phyloP scores from a whole-genome alignment of 2,329 filamentous ascomycete species.

The Sclerotinia minor region DNA sequence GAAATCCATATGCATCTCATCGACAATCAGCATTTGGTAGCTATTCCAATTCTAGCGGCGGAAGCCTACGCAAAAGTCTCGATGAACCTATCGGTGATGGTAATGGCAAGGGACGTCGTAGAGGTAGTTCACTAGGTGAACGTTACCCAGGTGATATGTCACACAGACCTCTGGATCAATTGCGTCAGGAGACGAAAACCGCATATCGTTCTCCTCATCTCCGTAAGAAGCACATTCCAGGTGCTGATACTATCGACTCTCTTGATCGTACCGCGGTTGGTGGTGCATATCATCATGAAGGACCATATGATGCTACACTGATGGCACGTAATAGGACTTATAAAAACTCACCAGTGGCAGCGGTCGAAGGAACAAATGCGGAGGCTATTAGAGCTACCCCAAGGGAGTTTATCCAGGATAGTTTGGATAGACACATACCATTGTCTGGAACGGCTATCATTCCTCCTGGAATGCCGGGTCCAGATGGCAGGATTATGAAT shows the following conservation, averaged over 20 bases:
- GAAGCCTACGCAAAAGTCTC: constrained; percentile 28
- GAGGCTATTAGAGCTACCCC: constrained; percentile 83
- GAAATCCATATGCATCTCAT: constrained; percentile 45
- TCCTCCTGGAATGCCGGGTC: constrained; percentile 70
- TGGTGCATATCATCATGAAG: constrained; percentile 79
- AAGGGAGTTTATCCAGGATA: constrained; percentile 71
- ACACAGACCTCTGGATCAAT: constrained; percentile 65
- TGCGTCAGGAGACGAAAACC: constrained; percentile 61
- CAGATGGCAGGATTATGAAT: constrained; percentile 67
- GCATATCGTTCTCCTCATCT: constrained; percentile 69
- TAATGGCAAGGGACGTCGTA: constrained; percentile 41
- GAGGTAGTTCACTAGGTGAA: constrained; percentile 55
- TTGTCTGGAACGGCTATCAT: constrained; percentile 76
- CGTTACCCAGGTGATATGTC: constrained; percentile 65
- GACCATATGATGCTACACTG: constrained; percentile 83
- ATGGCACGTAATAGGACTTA: constrained; percentile 69
- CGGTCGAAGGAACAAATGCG: constrained; percentile 69
- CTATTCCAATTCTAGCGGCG: constrained; percentile 31
- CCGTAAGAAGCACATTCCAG: constrained; percentile 63
- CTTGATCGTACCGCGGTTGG: constrained; percentile 67
- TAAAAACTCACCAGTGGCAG: constrained; percentile 69
- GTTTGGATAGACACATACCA: constrained; percentile 70
- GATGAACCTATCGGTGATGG: constrained; percentile 31
- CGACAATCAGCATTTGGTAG: constrained; percentile 38
- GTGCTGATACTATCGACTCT: constrained; percentile 76